These are phyloP conservation scores for Acanthamoeba royreba DNA, from an alignment of 208 protist genomes.

Conservation along the genomic window DNA sequence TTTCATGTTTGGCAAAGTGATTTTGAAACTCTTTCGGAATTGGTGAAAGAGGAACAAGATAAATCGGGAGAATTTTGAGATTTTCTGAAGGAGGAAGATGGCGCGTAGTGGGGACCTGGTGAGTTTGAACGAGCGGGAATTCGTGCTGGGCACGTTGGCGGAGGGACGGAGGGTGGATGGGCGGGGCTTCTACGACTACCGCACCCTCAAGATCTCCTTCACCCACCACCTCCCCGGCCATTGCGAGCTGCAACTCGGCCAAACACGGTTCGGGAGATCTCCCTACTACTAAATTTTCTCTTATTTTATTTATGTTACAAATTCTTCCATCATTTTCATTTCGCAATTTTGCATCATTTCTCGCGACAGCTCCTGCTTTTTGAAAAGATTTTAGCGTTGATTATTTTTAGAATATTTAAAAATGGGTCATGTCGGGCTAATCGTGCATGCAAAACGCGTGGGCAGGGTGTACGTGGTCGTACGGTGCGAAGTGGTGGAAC, in stretches of 20 bases:
- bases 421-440: background rate
- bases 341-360: too few relatives aligned
- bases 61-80: too few relatives aligned
- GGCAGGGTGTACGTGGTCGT: constrained; percentile 81
- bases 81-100: too few relatives aligned
- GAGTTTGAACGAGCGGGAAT: constrained; percentile 43
- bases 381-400: background rate
- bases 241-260: background rate
- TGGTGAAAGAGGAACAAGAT: too few relatives aligned
- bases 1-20: too few relatives aligned
- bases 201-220: constrained; percentile 47
- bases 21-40: too few relatives aligned
- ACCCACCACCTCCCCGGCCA: background rate
- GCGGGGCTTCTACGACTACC: constrained; percentile 46
- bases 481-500: constrained; percentile 90
- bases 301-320: too few relatives aligned
- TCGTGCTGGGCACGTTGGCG: background rate
- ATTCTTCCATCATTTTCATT: too few relatives aligned
- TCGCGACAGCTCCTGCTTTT: background rate
- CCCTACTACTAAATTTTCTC: too few relatives aligned
- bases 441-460: too few relatives aligned
- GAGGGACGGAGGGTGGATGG: constrained; percentile 62
- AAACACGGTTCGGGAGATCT: too few relatives aligned
- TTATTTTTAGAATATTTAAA: background rate
- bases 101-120: background rate